These are phyloP conservation scores for Geoglossum cookeanum DNA, from an alignment of 2,329 filamentous ascomycete genomes.

Conservation along the genomic window DNA sequence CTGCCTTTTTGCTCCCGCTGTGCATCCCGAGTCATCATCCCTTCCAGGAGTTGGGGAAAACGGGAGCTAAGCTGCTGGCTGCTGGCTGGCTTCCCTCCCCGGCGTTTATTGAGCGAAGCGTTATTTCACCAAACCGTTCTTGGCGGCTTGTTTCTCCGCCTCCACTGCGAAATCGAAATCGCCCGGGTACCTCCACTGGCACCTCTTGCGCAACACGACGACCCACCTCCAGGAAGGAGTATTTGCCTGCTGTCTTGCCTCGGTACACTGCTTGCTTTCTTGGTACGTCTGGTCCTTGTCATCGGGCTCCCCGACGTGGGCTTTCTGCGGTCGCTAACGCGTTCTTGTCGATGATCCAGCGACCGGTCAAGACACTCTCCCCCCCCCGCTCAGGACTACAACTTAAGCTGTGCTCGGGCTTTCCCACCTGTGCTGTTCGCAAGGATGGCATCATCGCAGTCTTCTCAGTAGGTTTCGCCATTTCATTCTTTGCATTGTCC, in stretches of 20 bases:
- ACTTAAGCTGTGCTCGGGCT: background rate
- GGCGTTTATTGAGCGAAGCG: background rate
- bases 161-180: background rate
- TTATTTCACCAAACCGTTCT: background rate
- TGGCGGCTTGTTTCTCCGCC: background rate
- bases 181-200: background rate
- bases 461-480: conserved; percentile 1
- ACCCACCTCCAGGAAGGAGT: background rate
- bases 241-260: background rate
- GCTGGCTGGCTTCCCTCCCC: too few species aligned
- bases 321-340: background rate
- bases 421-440: background rate
- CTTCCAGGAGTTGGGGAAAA: too few species aligned
- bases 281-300: background rate
- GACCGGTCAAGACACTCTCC: background rate
- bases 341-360: background rate
- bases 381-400: background rate
- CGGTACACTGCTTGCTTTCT: background rate
- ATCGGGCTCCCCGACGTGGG: background rate
- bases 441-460: conserved; percentile 3
- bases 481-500: too few species aligned
- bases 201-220: background rate
- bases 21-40: too few species aligned
- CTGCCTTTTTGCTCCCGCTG: too few species aligned
- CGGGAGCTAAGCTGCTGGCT: too few species aligned